A percentile compares a stretch with the other conserved stretches of the same genome.
Conservation (phyloP, 2,329 filamentous ascomycete species). For the Penicillium paneum region DNA sequence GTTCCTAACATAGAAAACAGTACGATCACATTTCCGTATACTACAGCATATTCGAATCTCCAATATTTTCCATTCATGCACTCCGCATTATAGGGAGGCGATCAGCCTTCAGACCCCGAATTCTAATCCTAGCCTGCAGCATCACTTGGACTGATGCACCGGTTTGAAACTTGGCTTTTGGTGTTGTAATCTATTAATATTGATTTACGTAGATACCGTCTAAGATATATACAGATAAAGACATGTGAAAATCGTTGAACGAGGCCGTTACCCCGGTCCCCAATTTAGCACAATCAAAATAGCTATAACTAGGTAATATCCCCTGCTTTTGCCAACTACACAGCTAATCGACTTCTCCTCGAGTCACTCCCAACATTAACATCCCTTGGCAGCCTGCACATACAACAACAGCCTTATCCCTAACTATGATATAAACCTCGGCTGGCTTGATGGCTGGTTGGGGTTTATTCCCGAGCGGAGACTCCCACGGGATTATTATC, state of each 20-base stretch:
- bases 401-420: neutral
- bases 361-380: neutral
- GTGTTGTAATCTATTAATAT: neutral
- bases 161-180: neutral
- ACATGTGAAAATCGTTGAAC: neutral
- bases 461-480: constrained; percentile 7
- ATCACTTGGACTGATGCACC: neutral
- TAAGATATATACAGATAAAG: neutral
- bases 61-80: neutral
- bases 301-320: too few relatives aligned
- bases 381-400: neutral
- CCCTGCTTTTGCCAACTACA: neutral
- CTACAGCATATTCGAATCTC: neutral
- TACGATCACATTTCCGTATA: neutral
- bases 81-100: neutral
- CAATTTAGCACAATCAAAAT: neutral
- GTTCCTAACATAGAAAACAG: neutral
- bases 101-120: neutral
- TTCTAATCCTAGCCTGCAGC: too few relatives aligned
- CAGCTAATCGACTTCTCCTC: neutral
- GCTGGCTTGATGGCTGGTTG: constrained; percentile 27
- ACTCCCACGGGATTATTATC: constrained; percentile 2
- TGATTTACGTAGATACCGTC: neutral
- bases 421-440: constrained; percentile 23
- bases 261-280: neutral